Conservation (phyloP, 345 rosid genomes). For the Luvunga scandens region DNA sequence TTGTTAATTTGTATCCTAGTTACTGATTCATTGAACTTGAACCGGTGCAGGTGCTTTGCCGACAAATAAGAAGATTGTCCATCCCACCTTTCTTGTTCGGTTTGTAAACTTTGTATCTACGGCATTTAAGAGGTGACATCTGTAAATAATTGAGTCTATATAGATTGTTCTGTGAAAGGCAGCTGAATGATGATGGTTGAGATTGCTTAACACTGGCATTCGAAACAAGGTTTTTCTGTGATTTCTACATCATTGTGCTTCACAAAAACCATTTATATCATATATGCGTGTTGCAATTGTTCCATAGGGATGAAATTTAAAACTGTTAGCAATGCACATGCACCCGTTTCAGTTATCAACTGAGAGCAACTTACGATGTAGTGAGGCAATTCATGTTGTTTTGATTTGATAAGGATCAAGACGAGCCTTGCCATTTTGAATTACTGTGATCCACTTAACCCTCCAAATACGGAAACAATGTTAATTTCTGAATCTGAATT, state of each 20-base stretch:
- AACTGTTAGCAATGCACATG: too few relatives aligned
- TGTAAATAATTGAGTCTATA: neutral
- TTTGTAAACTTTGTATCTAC: conserved; percentile 16
- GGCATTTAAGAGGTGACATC: neutral
- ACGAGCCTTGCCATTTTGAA: too few relatives aligned
- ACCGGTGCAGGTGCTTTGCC: conserved; percentile 3
- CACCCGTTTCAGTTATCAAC: too few relatives aligned
- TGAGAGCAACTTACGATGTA: too few relatives aligned
- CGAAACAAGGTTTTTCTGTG: neutral
- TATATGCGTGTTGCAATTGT: too few relatives aligned
- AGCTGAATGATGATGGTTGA: neutral
- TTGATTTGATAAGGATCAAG: too few relatives aligned
- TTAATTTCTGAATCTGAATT: too few relatives aligned
- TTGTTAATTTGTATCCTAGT: neutral
- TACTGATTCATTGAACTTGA: neutral
- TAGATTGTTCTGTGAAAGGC: neutral
- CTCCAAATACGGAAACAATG: too few relatives aligned
- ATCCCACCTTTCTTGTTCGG: neutral
- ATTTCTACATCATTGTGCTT: neutral
- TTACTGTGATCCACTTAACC: too few relatives aligned
- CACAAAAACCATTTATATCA: too few relatives aligned
- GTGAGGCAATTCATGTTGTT: too few relatives aligned
- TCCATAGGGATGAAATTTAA: too few relatives aligned
- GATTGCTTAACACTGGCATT: neutral
- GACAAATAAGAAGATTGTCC: neutral